Percentiles rank a stretch among this genome's conserved stretches.
Conservation (phyloP, 441 rosid genomes). For the Macaranga tanarius region DNA sequence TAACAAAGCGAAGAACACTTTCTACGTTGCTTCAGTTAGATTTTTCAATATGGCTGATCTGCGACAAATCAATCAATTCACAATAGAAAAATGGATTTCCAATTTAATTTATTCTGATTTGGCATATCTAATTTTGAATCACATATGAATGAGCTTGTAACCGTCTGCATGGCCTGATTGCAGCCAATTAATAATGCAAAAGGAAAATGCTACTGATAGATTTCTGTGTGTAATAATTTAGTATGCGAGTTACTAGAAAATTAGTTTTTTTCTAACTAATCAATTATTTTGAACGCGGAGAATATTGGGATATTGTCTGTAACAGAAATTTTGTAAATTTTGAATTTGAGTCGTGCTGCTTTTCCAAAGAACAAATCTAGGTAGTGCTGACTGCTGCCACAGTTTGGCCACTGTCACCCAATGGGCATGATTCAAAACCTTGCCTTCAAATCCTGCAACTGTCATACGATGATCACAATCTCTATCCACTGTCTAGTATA, state of each 20-base stretch:
- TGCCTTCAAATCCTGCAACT: background rate
- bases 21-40: background rate
- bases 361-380: too few species aligned
- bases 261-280: too few species aligned
- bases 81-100: background rate
- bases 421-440: background rate
- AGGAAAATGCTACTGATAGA: background rate
- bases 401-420: too few species aligned
- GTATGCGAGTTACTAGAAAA: background rate
- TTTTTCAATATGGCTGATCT: background rate
- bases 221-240: background rate
- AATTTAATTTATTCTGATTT: background rate
- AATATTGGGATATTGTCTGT: too few species aligned
- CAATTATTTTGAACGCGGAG: too few species aligned
- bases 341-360: too few species aligned
- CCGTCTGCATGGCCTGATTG: background rate
- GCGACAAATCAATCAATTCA: background rate
- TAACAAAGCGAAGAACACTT: background rate
- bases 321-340: too few species aligned
- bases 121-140: background rate
- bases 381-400: too few species aligned
- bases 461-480: background rate
- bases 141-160: background rate
- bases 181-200: slow-evolving; percentile 1
- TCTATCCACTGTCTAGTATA: background rate